Conservation (phyloP, 495 filamentous ascomycete species). For the Bacidia rubella region DNA sequence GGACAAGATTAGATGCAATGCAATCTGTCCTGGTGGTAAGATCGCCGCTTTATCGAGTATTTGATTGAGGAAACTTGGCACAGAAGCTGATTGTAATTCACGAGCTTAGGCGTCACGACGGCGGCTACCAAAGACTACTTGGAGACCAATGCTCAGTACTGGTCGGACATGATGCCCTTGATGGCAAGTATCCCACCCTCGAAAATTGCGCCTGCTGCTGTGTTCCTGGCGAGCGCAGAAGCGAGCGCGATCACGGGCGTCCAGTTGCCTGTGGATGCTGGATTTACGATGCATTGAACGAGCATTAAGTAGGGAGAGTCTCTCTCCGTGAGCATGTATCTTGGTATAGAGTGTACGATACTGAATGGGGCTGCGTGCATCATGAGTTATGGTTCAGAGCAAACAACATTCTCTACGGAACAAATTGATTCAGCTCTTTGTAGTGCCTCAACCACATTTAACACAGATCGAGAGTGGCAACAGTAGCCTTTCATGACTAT, state of each 20-base stretch:
- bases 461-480: too few relatives aligned
- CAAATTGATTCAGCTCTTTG: too few relatives aligned
- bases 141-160: background rate
- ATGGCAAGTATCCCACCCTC: slow-evolving; percentile 10
- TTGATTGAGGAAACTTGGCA: background rate
- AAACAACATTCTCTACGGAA: too few relatives aligned
- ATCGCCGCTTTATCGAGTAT: slow-evolving; percentile 6
- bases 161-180: background rate
- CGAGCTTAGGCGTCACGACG: background rate
- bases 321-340: too few relatives aligned
- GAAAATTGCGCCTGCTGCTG: slow-evolving; percentile 34
- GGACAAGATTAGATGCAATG: slow-evolving; percentile 40
- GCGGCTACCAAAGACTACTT: background rate
- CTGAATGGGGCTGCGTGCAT: too few relatives aligned
- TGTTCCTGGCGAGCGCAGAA: slow-evolving; percentile 37
- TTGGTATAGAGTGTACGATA: too few relatives aligned
- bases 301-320: too few relatives aligned
- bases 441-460: too few relatives aligned
- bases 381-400: too few relatives aligned
- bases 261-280: slow-evolving; percentile 34
- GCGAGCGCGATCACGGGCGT: slow-evolving; percentile 32
- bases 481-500: too few relatives aligned
- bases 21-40: slow-evolving; percentile 41
- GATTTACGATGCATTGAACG: too few relatives aligned
- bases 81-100: background rate